Evolutionary conservation across 805 yeast genomes (phyloP).

Genomic region (Komagataella phaffii): DNA sequence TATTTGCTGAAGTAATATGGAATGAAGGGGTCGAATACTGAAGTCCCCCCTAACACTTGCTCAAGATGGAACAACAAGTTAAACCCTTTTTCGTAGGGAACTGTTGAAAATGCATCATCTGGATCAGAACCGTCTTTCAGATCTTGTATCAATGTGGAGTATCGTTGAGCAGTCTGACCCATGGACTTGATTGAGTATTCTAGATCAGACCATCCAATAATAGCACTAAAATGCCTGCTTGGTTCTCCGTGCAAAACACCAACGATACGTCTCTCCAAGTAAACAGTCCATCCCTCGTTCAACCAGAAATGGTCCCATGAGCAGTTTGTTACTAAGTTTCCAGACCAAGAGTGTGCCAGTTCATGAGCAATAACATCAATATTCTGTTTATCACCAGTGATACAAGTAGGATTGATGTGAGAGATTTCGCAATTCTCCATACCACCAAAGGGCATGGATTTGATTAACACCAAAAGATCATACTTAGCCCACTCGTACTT

Average conservation of each 20-base stretch:
- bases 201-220: conserved; percentile 82
- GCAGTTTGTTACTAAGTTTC: conserved; percentile 79
- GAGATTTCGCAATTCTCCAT: conserved; percentile 93
- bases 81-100: conserved; percentile 88
- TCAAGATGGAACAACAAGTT: conserved; percentile 69
- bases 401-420: conserved; percentile 79
- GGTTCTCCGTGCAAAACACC: conserved; percentile 72
- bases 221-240: conserved; percentile 66
- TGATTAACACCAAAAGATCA: conserved; percentile 70
- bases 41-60: conserved; percentile 47
- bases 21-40: conserved; percentile 65
- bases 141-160: conserved; percentile 56
- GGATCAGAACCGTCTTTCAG: conserved; percentile 65
- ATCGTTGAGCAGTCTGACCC: conserved; percentile 37
- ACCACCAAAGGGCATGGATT: conserved; percentile 78
- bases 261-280: conserved; percentile 71
- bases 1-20: conserved; percentile 62
- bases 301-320: conserved; percentile 94
- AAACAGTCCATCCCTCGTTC: conserved; percentile 95
- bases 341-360: conserved; percentile 87
- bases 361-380: conserved; percentile 90
- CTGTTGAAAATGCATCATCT: conserved; percentile 78
- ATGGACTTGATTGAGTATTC: conserved; percentile 52
- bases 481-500: conserved; percentile 78
- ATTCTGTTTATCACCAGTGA: conserved; percentile 74